These are phyloP conservation scores for Sphagnum fallax DNA, from an alignment of 228 moss, liverwort and hornwort species.

Conservation along the genomic window DNA sequence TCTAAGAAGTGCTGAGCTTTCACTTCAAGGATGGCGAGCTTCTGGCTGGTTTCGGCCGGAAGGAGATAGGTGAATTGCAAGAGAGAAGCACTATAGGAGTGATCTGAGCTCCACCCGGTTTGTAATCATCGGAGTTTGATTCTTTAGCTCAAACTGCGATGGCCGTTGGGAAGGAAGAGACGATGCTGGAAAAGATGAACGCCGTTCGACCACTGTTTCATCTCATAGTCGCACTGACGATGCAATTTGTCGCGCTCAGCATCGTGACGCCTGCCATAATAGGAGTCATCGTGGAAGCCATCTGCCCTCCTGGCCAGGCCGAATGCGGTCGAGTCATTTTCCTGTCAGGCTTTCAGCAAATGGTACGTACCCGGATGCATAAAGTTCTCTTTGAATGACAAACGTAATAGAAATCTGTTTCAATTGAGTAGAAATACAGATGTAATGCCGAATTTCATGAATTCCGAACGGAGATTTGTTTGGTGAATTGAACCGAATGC, in stretches of 20 bases:
- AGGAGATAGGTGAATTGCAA: too few species aligned
- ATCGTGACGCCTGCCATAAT: slow-evolving; percentile 9
- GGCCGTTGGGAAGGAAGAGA: neutral
- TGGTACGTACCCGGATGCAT: slow-evolving; percentile 7
- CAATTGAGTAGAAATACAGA: neutral
- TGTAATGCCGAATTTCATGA: neutral
- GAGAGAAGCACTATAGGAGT: too few species aligned
- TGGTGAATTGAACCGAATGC: too few species aligned
- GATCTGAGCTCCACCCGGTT: too few species aligned
- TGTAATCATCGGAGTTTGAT: too few species aligned
- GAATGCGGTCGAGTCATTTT: slow-evolving; percentile 24
- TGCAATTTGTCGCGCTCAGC: slow-evolving; percentile 7
- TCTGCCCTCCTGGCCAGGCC: slow-evolving; percentile 23
- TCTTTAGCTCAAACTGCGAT: neutral
- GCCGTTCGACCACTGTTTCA: slow-evolving; percentile 11
- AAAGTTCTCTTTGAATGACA: neutral
- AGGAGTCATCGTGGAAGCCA: slow-evolving; percentile 14
- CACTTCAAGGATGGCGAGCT: too few species aligned
- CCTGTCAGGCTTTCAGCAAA: slow-evolving; percentile 12
- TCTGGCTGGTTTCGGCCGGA: too few species aligned
- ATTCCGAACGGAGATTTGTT: too few species aligned
- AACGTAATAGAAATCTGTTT: neutral
- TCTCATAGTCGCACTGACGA: slow-evolving; percentile 11
- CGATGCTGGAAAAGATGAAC: neutral
- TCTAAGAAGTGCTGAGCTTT: too few species aligned